These are phyloP conservation scores for Ophiostoma sp. DNA, from an alignment of 2,329 filamentous ascomycete genomes.

Conservation along the genomic window DNA sequence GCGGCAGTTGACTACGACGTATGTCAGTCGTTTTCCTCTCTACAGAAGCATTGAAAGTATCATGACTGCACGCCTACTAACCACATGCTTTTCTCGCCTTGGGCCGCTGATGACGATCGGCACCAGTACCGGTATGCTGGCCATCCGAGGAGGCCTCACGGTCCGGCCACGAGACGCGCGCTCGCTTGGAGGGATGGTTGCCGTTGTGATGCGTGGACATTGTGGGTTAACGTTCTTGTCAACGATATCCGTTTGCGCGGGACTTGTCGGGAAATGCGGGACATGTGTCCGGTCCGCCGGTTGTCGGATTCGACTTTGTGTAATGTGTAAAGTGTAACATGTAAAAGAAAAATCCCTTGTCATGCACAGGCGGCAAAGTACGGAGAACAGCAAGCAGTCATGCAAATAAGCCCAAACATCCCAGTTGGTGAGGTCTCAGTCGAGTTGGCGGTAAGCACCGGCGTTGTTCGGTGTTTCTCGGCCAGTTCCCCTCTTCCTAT, in stretches of 20 bases:
- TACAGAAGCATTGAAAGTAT: neutral
- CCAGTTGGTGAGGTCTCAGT: neutral
- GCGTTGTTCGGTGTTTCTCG: neutral
- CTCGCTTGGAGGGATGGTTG: neutral
- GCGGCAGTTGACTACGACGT: conserved; percentile 28
- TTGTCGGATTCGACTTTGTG: neutral
- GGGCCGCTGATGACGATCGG: neutral
- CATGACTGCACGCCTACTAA: neutral
- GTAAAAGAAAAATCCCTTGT: neutral
- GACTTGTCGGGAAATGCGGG: neutral
- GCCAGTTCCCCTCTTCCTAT: neutral
- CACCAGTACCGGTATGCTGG: neutral
- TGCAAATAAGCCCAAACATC: neutral
- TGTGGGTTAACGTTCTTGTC: neutral
- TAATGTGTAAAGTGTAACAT: neutral
- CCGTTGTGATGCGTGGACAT: neutral
- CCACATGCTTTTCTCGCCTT: conserved; percentile 28
- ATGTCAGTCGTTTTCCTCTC: no score
- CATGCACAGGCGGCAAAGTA: neutral
- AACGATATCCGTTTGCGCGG: neutral
- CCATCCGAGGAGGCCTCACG: neutral
- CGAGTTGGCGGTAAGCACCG: neutral
- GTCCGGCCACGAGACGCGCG: neutral
- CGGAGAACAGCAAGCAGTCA: neutral
- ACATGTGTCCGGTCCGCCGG: neutral